Conservation (phyloP, 331 rosid species). For the Phaseolus coccineus region DNA sequence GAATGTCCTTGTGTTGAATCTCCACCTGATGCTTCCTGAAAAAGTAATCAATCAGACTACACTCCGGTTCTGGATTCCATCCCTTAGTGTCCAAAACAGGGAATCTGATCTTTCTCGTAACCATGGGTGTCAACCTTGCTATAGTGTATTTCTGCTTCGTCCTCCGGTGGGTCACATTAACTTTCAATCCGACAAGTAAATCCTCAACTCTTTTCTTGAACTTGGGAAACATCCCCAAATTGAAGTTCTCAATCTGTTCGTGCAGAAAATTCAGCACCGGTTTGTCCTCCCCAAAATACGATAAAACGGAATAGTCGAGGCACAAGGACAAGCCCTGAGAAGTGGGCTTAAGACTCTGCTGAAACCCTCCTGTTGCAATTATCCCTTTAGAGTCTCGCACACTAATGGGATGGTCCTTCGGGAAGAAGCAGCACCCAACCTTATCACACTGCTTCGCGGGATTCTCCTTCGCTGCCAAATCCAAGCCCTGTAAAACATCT, state of each 20-base stretch:
- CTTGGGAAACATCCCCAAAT: conserved; percentile 27
- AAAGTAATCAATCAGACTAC: conserved; percentile 53
- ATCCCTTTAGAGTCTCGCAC: conserved; percentile 39
- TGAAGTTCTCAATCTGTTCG: conserved; percentile 30
- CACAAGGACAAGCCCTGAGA: conserved; percentile 67
- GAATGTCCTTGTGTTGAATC: conserved; percentile 52
- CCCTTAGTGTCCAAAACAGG: conserved; percentile 47
- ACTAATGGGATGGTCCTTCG: conserved; percentile 35
- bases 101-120: conserved; percentile 48
- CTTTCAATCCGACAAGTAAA: conserved; percentile 58
- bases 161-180: conserved; percentile 67
- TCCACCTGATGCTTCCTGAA: conserved; percentile 34
- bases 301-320: conserved; percentile 69
- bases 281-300: conserved; percentile 50
- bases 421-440: conserved; percentile 64
- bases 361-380: conserved; percentile 55
- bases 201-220: conserved; percentile 37
- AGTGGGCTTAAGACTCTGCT: conserved; percentile 65
- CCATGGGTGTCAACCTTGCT: conserved; percentile 33
- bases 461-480: conserved; percentile 75
- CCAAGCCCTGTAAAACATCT: conserved; percentile 72
- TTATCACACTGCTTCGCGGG: conserved; percentile 52
- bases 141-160: conserved; percentile 63
- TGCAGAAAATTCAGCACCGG: conserved; percentile 56
- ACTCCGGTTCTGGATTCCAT: neutral